Conservation (phyloP, 1,284 basidiomycete genomes). For the Afroboletus lepidellus region DNA sequence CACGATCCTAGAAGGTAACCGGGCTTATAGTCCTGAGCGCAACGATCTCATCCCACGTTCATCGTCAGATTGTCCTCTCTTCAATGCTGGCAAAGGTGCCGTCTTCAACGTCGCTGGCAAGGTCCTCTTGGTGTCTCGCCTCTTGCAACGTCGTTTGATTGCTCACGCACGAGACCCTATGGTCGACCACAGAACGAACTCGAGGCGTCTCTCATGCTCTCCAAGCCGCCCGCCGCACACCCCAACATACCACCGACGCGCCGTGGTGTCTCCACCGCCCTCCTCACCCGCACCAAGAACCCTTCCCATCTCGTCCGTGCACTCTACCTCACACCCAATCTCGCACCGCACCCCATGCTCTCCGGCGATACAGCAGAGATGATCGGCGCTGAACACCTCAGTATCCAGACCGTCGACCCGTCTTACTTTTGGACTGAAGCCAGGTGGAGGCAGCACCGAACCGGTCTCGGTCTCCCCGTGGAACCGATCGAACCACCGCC, state of each 20-base stretch:
- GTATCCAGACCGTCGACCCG: conserved; percentile 60
- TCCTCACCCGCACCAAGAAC: conserved; percentile 68
- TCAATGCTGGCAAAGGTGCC: conserved; percentile 77
- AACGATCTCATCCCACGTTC: background rate
- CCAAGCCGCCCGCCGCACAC: conserved; percentile 65
- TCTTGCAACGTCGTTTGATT: background rate
- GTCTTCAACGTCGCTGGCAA: conserved; percentile 79
- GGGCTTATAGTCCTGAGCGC: background rate
- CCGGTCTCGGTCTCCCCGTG: conserved; percentile 68
- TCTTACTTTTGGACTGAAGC: conserved; percentile 74
- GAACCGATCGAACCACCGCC: conserved; percentile 46
- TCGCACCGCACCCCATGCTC: conserved; percentile 67
- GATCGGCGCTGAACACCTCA: conserved; percentile 49
- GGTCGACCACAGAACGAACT: conserved; percentile 61
- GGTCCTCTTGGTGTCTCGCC: conserved; percentile 37
- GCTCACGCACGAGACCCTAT: background rate
- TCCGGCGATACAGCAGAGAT: conserved; percentile 64
- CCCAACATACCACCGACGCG: conserved; percentile 57
- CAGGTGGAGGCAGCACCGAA: conserved; percentile 73
- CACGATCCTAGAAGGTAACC: conserved; percentile 63
- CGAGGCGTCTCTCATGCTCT: conserved; percentile 77
- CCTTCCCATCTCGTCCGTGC: conserved; percentile 70
- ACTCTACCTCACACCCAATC: conserved; percentile 62
- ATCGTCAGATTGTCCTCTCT: conserved; percentile 64
- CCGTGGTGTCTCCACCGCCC: conserved; percentile 61